phyloP scores from a whole-genome alignment of 2,329 filamentous ascomycete species.

The Triangularia setosa region DNA sequence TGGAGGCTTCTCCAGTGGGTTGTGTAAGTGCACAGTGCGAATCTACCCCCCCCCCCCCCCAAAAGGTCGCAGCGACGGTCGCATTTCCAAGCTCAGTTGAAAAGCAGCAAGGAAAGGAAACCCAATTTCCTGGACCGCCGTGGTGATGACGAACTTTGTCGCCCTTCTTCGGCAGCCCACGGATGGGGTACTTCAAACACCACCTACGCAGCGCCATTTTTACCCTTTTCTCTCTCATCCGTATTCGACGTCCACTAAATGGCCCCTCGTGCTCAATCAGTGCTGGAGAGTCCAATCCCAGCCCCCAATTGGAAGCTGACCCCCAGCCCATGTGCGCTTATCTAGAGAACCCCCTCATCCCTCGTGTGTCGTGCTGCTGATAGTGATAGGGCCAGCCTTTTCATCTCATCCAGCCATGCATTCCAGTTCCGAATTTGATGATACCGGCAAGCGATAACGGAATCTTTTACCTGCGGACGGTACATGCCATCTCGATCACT shows the following conservation, averaged over 20 bases:
- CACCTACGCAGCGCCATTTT: not conserved
- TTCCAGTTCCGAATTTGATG: not conserved
- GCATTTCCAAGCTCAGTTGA: not conserved
- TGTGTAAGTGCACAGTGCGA: constrained; percentile 11
- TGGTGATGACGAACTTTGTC: not conserved
- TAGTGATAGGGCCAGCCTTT: not conserved
- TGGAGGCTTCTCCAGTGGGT: not conserved
- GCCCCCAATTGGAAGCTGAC: constrained; percentile 8
- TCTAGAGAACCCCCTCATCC: not conserved
- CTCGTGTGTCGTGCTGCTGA: not conserved
- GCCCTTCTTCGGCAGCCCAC: not conserved
- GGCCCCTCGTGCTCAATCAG: not conserved
- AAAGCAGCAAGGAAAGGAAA: not conserved
- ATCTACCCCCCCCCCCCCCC: not conserved
- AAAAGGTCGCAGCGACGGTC: not conserved
- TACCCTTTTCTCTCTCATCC: not conserved
- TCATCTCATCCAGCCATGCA: not conserved
- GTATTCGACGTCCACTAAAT: not conserved
- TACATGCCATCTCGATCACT: not conserved
- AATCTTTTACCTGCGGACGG: not conserved
- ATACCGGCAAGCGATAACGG: not conserved
- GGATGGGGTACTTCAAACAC: not conserved
- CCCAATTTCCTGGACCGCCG: constrained; percentile 1
- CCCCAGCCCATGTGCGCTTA: constrained; percentile 6
- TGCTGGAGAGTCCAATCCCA: not conserved